Percentiles rank a stretch among this genome's conserved stretches.
Conservation (phyloP, 495 filamentous ascomycete genomes). For the Aspergillus saccharolyticus region DNA sequence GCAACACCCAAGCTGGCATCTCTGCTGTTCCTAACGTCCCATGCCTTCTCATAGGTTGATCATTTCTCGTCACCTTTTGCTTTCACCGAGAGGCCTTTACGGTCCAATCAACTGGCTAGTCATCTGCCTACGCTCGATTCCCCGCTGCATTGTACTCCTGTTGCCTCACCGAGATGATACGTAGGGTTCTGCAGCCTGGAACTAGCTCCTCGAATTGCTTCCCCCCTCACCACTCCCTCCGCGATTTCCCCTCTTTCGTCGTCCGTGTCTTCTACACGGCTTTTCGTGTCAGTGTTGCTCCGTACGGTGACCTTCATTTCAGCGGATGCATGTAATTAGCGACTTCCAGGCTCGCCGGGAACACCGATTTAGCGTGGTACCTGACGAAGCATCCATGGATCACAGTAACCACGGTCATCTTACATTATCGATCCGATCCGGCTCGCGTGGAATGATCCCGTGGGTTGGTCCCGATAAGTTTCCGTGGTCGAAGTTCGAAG, state of each 20-base stretch:
- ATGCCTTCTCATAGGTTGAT: conserved; percentile 12
- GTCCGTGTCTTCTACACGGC: too few species aligned
- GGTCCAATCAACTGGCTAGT: conserved; percentile 11
- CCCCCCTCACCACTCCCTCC: conserved; percentile 5
- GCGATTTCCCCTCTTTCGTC: background rate
- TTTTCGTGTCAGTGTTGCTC: background rate
- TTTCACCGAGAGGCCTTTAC: conserved; percentile 10
- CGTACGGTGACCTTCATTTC: conserved; percentile 6
- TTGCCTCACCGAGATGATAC: conserved; percentile 23
- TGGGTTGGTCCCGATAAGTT: conserved; percentile 17
- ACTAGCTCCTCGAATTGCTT: conserved; percentile 12
- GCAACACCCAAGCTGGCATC: background rate
- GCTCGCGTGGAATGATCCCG: conserved; percentile 17
- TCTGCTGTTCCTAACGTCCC: background rate
- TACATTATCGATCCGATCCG: conserved; percentile 21
- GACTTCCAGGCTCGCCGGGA: conserved; percentile 6
- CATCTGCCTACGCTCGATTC: background rate
- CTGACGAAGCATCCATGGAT: conserved; percentile 8
- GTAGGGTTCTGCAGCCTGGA: conserved; percentile 15
- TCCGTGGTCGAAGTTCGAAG: conserved; percentile 6
- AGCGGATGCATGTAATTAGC: conserved; percentile 9
- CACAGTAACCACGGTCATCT: conserved; percentile 12
- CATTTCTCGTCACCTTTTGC: conserved; percentile 4
- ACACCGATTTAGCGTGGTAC: conserved; percentile 9
- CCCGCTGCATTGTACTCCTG: conserved; percentile 9